These are phyloP conservation scores for Pneumocystis sp. DNA, from an alignment of 1,139 yeast genomes.

Conservation along the genomic window DNA sequence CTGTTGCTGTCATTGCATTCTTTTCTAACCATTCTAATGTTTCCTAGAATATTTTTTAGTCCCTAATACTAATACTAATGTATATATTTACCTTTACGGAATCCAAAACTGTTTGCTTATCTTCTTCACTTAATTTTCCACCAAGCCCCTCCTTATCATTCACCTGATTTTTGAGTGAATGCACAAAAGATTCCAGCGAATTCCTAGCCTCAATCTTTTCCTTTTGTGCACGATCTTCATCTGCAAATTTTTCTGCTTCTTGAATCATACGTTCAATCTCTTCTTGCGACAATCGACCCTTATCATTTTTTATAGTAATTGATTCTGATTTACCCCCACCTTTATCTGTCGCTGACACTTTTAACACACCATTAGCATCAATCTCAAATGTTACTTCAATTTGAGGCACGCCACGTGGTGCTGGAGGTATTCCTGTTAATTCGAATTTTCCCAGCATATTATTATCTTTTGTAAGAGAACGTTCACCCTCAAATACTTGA, in stretches of 20 bases:
- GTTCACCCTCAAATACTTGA: conserved; percentile 95
- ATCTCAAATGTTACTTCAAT: conserved; percentile 89
- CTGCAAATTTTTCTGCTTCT: conserved; percentile 83
- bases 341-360: conserved; percentile 86
- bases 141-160: conserved; percentile 56
- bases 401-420: conserved; percentile 97
- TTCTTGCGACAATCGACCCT: conserved; percentile 86
- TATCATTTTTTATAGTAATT: conserved; percentile 88
- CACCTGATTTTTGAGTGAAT: conserved; percentile 65
- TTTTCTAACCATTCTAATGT: conserved; percentile 80
- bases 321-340: conserved; percentile 82
- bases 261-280: conserved; percentile 90
- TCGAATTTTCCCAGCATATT: conserved; percentile 92
- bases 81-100: conserved; percentile 38
- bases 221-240: conserved; percentile 70
- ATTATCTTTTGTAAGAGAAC: conserved; percentile 90
- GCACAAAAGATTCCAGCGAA: conserved; percentile 77
- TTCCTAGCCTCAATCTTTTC: conserved; percentile 77
- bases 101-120: conserved; percentile 76
- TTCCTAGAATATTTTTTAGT: conserved; percentile 30
- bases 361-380: conserved; percentile 90
- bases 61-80: not conserved
- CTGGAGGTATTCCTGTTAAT: conserved; percentile 89
- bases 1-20: conserved; percentile 70
- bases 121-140: conserved; percentile 73